Percentiles rank a stretch among this genome's conserved stretches.
phyloP scores from a whole-genome alignment of 73 alveolate genomes.

The Loxodes magnus region DNA sequence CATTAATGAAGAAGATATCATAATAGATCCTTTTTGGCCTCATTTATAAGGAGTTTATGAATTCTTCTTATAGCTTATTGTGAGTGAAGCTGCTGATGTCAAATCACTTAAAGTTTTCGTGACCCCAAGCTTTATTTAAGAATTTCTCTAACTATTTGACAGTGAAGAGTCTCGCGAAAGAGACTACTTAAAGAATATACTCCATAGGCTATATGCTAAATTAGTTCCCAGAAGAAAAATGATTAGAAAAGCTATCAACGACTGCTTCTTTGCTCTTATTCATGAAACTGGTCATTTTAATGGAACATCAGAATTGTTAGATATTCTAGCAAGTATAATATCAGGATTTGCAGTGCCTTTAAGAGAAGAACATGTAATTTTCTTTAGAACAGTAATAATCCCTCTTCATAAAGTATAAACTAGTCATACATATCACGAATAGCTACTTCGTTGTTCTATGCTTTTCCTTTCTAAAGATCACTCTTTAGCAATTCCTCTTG shows the following conservation, averaged over 20 bases:
- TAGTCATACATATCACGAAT: conserved; percentile 72
- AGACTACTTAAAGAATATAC: conserved; percentile 65
- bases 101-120: conserved; percentile 35
- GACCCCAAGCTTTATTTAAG: conserved; percentile 47
- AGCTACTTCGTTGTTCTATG: conserved; percentile 81
- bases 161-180: conserved; percentile 66
- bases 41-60: conserved; percentile 63
- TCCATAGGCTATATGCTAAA: conserved; percentile 77
- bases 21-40: conserved; percentile 64
- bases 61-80: conserved; percentile 44
- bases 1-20: conserved; percentile 26
- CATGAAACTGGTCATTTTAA: conserved; percentile 78
- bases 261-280: conserved; percentile 71
- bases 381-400: conserved; percentile 71
- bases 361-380: conserved; percentile 80
- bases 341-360: conserved; percentile 89
- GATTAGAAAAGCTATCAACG: conserved; percentile 76
- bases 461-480: conserved; percentile 63
- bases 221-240: conserved; percentile 71
- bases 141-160: conserved; percentile 56
- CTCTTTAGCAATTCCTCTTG: conserved; percentile 52
- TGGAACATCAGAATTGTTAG: conserved; percentile 81
- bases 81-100: conserved; percentile 56
- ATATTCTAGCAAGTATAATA: conserved; percentile 72
- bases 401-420: conserved; percentile 88